Base-by-base conservation (phyloP, 1,139 yeast species). In the Kluyveromyces sp. region DNA sequence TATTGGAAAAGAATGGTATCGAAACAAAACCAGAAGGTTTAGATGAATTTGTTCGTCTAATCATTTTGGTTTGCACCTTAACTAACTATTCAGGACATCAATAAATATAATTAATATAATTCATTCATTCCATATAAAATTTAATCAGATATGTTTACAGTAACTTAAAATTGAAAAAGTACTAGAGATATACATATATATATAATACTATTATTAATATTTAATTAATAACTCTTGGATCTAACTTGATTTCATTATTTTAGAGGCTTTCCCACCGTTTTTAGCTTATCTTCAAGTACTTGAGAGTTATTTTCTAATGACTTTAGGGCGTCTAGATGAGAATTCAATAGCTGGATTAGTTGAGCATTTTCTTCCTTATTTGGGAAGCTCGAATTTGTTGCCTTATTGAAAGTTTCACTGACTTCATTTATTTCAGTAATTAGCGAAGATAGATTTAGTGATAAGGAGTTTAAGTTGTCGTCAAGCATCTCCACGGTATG, bases 391-490 rank as follows among this genome's bases (percentile, higher is more conserved):
- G 83, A 63, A 6, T 73, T 73, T 51, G 80, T 83, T 7, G 63
- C 63, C 62, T 83, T 81, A 63, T 86, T 86, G 62, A 89, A 83
- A 3, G 84, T 83, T 52, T 83, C 87, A 55, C 95, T 86, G 4
- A 89, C 92, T 34, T 80, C 80, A 65, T 94, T 92, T 53, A 92
- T 85, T 64, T 92, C 97, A 41, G 77, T 76, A 45, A 92, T 87
- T 56, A 92, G 75, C 0, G 90, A 77, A 4, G 84, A 69, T 56
- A 92, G 75, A 59, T 86, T 87, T 39, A 78, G 74, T 15, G 95
- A 95, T 63, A 92, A 72, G 25, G 75, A 70, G 55, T 85, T 95
- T 53, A 92, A 71, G 62, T 85, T 85, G 57, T 83, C 92, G 61
- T 88, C 95, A 53, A 92, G 71, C 46, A 81, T 72, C 61, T 90